Conservation (phyloP, 371 early-diverging fungal species). For the Chytridium lagenaria region DNA sequence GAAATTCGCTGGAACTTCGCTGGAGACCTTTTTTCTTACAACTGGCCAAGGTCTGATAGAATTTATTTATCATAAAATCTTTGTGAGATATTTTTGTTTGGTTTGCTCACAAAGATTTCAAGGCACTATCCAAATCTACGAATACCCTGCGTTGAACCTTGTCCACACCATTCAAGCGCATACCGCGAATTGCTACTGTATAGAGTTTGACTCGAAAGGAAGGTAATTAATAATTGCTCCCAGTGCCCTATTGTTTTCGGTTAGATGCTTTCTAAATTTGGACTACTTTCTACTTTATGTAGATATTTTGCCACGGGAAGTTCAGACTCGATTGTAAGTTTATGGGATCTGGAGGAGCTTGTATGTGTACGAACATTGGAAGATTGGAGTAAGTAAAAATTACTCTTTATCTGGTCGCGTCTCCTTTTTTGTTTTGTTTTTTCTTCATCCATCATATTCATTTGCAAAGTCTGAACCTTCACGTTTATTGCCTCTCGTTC, state of each 20-base stretch:
- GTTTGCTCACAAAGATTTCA: too few relatives aligned
- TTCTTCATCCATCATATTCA: background rate
- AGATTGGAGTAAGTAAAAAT: conserved; percentile 73
- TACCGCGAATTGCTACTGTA: conserved; percentile 82
- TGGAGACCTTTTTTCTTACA: conserved; percentile 73
- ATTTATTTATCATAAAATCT: too few relatives aligned
- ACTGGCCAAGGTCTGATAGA: conserved; percentile 66
- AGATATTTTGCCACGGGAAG: conserved; percentile 78
- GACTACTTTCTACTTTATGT: background rate
- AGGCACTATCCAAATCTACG: conserved; percentile 71
- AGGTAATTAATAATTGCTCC: too few relatives aligned
- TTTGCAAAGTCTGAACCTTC: background rate
- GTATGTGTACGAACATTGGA: conserved; percentile 68
- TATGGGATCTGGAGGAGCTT: conserved; percentile 78
- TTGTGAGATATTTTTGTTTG: too few relatives aligned
- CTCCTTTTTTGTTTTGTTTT: background rate
- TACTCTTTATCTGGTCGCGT: too few relatives aligned
- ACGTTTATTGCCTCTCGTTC: background rate
- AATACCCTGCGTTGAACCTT: conserved; percentile 64
- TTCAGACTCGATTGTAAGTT: conserved; percentile 74
- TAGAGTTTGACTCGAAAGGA: conserved; percentile 81
- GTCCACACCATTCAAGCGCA: conserved; percentile 71
- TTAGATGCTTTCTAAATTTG: background rate
- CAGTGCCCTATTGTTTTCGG: background rate
- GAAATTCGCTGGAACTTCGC: conserved; percentile 83